phyloP scores from a whole-genome alignment of 2,329 filamentous ascomycete genomes.

The Trichoderma pleuroti region DNA sequence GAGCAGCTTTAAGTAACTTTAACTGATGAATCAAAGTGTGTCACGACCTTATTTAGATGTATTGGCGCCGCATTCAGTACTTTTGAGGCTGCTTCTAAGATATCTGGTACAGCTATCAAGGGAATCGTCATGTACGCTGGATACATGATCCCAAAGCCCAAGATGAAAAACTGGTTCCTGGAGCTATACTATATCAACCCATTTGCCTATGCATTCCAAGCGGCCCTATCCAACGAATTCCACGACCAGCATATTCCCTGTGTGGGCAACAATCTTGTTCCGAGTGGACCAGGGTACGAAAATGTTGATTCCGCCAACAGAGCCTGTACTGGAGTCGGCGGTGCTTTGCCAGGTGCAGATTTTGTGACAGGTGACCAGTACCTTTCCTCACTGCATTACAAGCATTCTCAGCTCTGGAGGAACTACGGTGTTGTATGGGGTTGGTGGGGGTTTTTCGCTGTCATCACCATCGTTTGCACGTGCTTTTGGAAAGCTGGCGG shows the following conservation, averaged over 20 bases:
- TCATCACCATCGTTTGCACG: not conserved
- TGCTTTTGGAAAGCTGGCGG: not conserved
- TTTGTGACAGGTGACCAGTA: not conserved
- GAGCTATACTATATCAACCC: constrained; percentile 58
- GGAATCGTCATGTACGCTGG: constrained; percentile 60
- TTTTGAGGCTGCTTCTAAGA: constrained; percentile 58
- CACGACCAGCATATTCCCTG: not conserved
- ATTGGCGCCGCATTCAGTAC: constrained; percentile 53
- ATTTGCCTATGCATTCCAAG: not conserved
- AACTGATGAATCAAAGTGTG: constrained; percentile 34
- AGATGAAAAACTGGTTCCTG: constrained; percentile 61
- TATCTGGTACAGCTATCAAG: constrained; percentile 48
- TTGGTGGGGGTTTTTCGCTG: not conserved
- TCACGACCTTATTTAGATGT: constrained; percentile 57
- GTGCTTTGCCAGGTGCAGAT: not conserved
- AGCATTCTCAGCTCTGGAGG: not conserved
- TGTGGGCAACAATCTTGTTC: not conserved
- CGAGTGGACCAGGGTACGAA: not conserved
- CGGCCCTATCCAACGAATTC: not conserved
- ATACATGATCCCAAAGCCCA: constrained; percentile 58
- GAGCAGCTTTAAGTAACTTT: not conserved
- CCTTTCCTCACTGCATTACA: not conserved
- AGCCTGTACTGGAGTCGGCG: not conserved
- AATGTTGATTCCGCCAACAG: not conserved
- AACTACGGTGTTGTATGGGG: not conserved